Evolutionary conservation across 768 basidiomycete genomes (phyloP).

Genomic region (Gloeostereum incarnatum): DNA sequence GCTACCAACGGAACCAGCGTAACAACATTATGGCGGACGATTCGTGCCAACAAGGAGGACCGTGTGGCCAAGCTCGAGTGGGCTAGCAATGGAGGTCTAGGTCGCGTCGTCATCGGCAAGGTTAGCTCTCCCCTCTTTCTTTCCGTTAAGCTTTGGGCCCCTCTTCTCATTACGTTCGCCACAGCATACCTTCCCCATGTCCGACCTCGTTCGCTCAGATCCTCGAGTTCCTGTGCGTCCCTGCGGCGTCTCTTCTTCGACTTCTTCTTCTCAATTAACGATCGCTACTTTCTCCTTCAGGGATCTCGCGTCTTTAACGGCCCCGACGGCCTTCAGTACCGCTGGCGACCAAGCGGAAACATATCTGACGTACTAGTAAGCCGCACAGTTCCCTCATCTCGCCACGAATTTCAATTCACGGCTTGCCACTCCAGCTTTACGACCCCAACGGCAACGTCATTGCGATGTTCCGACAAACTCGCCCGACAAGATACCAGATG

Average conservation of each 20-base stretch:
- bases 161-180: slow-evolving; percentile 17
- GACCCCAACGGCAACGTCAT: slow-evolving; percentile 62
- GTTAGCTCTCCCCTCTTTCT: slow-evolving; percentile 24
- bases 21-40: slow-evolving; percentile 74
- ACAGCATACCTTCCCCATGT: slow-evolving; percentile 73
- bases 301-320: slow-evolving; percentile 68
- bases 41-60: slow-evolving; percentile 80
- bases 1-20: slow-evolving; percentile 56
- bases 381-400: slow-evolving; percentile 1
- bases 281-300: slow-evolving; percentile 21
- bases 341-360: slow-evolving; percentile 65
- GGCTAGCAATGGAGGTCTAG: slow-evolving; percentile 74
- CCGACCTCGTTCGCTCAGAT: slow-evolving; percentile 71
- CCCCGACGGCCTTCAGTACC: slow-evolving; percentile 73
- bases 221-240: slow-evolving; percentile 46
- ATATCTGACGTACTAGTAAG: slow-evolving; percentile 53
- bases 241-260: slow-evolving; percentile 1
- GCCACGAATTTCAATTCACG: neutral
- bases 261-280: slow-evolving; percentile 9
- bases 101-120: slow-evolving; percentile 81
- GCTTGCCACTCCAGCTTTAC: slow-evolving; percentile 42
- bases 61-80: slow-evolving; percentile 85
- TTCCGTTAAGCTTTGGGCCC: slow-evolving; percentile 12
- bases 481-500: slow-evolving; percentile 73
- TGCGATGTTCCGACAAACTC: slow-evolving; percentile 73